phyloP scores from a whole-genome alignment of 805 yeast species.

The Candida peoriensis region DNA sequence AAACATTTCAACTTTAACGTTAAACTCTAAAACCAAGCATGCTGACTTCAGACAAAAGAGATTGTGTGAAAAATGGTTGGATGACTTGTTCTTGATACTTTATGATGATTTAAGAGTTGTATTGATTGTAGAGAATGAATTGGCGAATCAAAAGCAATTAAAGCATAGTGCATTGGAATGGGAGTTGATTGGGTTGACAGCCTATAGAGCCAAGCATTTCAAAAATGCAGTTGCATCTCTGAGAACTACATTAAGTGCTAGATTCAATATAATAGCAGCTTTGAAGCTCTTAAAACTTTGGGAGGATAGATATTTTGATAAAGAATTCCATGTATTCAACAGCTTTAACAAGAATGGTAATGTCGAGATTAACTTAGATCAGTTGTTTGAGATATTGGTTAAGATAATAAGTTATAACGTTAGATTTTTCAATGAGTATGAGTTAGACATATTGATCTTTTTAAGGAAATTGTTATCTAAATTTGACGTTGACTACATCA shows the following conservation, averaged over 20 bases:
- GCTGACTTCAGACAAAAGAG: constrained; percentile 34
- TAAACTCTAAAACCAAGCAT: constrained; percentile 9
- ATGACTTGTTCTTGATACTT: constrained; percentile 61
- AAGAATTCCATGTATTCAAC: constrained; percentile 12
- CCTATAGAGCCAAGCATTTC: constrained; percentile 42
- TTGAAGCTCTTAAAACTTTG: constrained; percentile 41
- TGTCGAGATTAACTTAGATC: constrained; percentile 28
- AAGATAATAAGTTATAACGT: constrained; percentile 56
- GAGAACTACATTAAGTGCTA: constrained; percentile 47
- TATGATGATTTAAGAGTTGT: constrained; percentile 56
- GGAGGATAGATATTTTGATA: constrained; percentile 11
- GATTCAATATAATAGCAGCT: constrained; percentile 61
- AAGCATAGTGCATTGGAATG: constrained; percentile 66
- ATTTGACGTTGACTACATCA: constrained; percentile 28
- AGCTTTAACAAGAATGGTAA: constrained; percentile 14
- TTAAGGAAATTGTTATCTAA: constrained; percentile 36
- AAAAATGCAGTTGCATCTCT: constrained; percentile 47
- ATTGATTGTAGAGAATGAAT: constrained; percentile 28
- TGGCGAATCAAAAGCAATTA: constrained; percentile 18
- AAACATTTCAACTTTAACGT: constrained; percentile 21
- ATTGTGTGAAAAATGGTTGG: constrained; percentile 75
- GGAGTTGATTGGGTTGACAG: constrained; percentile 63
- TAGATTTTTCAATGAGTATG: constrained; percentile 61
- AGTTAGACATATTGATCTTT: constrained; percentile 36
- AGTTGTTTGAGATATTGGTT: constrained; percentile 37